Evolutionary conservation across 2,329 filamentous ascomycete species (phyloP).

Genomic region (Aspergillus hortae): DNA sequence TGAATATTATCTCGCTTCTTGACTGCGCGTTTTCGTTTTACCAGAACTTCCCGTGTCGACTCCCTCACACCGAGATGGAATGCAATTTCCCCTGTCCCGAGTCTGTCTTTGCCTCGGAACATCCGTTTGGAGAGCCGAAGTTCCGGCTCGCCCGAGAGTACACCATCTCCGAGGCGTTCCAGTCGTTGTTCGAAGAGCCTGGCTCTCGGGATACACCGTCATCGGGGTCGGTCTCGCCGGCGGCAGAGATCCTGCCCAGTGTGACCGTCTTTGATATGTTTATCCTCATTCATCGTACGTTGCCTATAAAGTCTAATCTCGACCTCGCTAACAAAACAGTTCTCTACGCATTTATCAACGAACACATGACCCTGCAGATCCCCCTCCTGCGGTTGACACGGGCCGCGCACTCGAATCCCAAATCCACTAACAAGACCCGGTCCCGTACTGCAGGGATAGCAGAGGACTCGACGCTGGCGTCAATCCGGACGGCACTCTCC

Average conservation of each 20-base stretch:
- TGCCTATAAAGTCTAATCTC: neutral
- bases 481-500: conserved; percentile 33
- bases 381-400: conserved; percentile 20
- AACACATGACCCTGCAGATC: conserved; percentile 37
- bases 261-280: conserved; percentile 41
- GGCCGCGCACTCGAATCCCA: conserved; percentile 5
- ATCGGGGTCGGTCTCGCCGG: neutral
- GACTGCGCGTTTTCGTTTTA: conserved; percentile 46
- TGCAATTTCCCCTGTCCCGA: conserved; percentile 44
- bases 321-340: conserved; percentile 19
- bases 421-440: neutral
- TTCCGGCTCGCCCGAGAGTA: conserved; percentile 37
- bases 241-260: conserved; percentile 15
- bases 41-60: conserved; percentile 43
- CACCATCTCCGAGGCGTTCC: conserved; percentile 38
- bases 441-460: conserved; percentile 14
- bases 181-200: conserved; percentile 34
- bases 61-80: conserved; percentile 39
- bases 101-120: conserved; percentile 35
- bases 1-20: conserved; percentile 39
- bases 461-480: conserved; percentile 27
- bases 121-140: conserved; percentile 41
- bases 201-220: conserved; percentile 11
- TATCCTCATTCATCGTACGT: conserved; percentile 41
- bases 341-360: conserved; percentile 40